Conservation (phyloP, 441 rosid species). For the Caryocar brasiliense region DNA sequence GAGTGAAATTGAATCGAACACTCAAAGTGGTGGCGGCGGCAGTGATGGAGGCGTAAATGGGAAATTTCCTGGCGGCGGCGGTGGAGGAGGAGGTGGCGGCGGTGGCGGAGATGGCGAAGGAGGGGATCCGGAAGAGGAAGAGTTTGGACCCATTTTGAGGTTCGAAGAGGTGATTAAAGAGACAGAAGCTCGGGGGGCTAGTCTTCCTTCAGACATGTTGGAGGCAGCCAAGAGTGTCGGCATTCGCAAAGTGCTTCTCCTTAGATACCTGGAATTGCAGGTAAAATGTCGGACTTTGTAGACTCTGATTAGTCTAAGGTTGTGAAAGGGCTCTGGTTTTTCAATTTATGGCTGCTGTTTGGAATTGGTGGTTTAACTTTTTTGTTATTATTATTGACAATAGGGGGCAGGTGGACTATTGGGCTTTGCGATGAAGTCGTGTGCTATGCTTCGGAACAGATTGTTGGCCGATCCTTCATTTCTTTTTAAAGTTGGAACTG, state of each 20-base stretch:
- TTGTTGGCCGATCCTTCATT: conserved; percentile 96
- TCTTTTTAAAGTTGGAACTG: conserved; percentile 86
- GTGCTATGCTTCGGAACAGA: conserved; percentile 73
- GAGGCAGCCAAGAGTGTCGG: conserved; percentile 76
- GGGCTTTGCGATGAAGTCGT: conserved; percentile 64
- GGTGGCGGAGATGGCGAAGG: conserved; percentile 28
- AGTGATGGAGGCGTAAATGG: conserved; percentile 46
- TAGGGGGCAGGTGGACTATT: conserved; percentile 65
- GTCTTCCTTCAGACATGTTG: conserved; percentile 76
- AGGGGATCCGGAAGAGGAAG: conserved; percentile 52
- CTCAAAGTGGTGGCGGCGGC: conserved; percentile 22
- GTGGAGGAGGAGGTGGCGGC: conserved; percentile 24
- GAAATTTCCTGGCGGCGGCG: conserved; percentile 27
- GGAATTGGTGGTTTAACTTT: not conserved
- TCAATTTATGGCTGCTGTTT: not conserved
- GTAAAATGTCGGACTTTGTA: conserved; percentile 14
- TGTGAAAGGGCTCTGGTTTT: not conserved
- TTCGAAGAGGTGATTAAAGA: conserved; percentile 72
- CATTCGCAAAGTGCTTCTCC: conserved; percentile 58
- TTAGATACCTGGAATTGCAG: conserved; percentile 82
- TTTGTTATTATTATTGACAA: conserved; percentile 7
- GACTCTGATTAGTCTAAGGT: no score
- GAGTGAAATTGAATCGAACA: conserved; percentile 14
- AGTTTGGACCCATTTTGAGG: conserved; percentile 76
- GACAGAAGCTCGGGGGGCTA: conserved; percentile 56